Conservation (phyloP, 2,329 filamentous ascomycete genomes). For the Aureobasidium sp. region DNA sequence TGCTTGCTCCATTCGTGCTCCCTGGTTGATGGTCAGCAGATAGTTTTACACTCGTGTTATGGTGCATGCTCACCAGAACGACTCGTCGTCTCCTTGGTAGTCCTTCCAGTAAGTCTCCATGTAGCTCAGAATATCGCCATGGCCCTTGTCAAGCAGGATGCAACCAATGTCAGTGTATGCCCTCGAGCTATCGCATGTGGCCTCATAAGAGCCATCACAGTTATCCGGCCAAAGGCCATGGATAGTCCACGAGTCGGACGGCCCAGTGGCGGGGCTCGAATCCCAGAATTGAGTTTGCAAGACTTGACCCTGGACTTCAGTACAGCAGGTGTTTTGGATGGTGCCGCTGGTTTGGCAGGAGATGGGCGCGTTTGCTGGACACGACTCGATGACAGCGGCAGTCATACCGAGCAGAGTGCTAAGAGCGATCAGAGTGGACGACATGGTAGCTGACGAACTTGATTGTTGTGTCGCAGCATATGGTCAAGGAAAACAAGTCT, state of each 20-base stretch:
- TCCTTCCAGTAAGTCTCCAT: slow-evolving; percentile 24
- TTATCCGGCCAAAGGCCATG: slow-evolving; percentile 23
- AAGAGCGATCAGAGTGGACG: neutral
- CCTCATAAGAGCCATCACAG: slow-evolving; percentile 21
- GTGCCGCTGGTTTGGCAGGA: slow-evolving; percentile 16
- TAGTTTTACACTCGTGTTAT: neutral
- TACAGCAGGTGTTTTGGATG: slow-evolving; percentile 61
- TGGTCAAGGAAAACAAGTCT: slow-evolving; percentile 3
- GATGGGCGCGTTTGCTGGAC: slow-evolving; percentile 3
- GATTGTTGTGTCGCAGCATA: neutral
- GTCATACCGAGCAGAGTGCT: neutral
- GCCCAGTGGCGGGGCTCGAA: slow-evolving; percentile 21
- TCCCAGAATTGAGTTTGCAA: slow-evolving; percentile 25
- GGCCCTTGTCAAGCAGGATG: slow-evolving; percentile 20
- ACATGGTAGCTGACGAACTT: neutral
- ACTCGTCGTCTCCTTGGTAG: slow-evolving; percentile 21
- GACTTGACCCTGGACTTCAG: slow-evolving; percentile 53
- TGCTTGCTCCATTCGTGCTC: slow-evolving; percentile 24
- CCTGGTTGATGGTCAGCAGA: neutral
- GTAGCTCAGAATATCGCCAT: slow-evolving; percentile 20
- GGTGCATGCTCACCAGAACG: slow-evolving; percentile 13
- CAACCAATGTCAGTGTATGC: slow-evolving; percentile 21
- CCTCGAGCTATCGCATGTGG: slow-evolving; percentile 19
- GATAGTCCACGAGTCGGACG: slow-evolving; percentile 21
- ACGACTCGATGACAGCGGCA: neutral